These are phyloP conservation scores for Phoenix roebelenii DNA, from an alignment of 176 grass and related monocot genomes.

Conservation along the genomic window DNA sequence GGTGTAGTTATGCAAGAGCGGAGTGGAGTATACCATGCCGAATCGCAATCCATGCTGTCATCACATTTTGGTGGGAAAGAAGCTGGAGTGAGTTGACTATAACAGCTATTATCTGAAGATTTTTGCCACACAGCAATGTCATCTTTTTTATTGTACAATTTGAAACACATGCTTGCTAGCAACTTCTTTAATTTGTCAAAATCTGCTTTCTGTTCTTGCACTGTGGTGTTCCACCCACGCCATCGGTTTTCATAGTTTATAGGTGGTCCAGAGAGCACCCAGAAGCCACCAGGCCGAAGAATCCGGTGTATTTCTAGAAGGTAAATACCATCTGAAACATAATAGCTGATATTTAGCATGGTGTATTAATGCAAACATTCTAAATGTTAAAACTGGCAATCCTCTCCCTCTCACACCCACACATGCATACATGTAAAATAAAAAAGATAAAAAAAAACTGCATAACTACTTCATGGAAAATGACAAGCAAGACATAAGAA, in stretches of 20 bases:
- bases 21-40: slow-evolving; percentile 89
- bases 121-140: slow-evolving; percentile 98
- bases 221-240: slow-evolving; percentile 95
- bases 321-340: slow-evolving; percentile 56
- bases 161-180: slow-evolving; percentile 79
- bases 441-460: no score
- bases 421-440: no score
- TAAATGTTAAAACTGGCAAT: no score
- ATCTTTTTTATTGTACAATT: slow-evolving; percentile 66
- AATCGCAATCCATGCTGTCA: slow-evolving; percentile 75
- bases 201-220: slow-evolving; percentile 65
- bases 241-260: slow-evolving; percentile 92
- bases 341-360: slow-evolving; percentile 4
- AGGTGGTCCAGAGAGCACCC: slow-evolving; percentile 90
- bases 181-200: slow-evolving; percentile 55
- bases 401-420: no score
- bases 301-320: slow-evolving; percentile 79
- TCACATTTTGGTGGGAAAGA: slow-evolving; percentile 71
- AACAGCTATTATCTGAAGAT: slow-evolving; percentile 44
- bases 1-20: slow-evolving; percentile 60
- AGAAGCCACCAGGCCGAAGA: slow-evolving; percentile 76
- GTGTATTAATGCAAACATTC: neutral
- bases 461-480: no score
- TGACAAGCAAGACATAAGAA: no score
- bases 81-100: slow-evolving; percentile 53